Conservation (phyloP, 345 rosid genomes). For the Salix udensis region DNA sequence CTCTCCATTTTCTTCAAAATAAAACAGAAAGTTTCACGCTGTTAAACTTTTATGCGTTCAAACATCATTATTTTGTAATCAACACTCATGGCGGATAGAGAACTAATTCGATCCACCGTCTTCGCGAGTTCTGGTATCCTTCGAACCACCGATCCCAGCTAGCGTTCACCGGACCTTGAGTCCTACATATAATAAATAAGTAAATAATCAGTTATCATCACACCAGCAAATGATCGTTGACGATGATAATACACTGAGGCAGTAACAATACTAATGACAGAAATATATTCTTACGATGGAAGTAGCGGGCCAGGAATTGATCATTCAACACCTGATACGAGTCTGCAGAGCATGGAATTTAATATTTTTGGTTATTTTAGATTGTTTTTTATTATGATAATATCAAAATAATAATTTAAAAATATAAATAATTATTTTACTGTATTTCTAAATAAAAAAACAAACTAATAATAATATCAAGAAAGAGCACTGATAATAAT, state of each 20-base stretch:
- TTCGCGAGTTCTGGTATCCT: slow-evolving; percentile 28
- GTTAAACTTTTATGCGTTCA: not conserved
- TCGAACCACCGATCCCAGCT: slow-evolving; percentile 49
- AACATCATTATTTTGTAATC: not conserved
- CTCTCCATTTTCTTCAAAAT: not conserved
- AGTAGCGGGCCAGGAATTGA: slow-evolving; percentile 42
- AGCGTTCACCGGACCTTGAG: slow-evolving; percentile 24
- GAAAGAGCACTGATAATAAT: too few species aligned
- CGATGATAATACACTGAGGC: not conserved
- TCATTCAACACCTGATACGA: slow-evolving; percentile 33
- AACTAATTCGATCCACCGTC: slow-evolving; percentile 35
- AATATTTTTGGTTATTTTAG: too few species aligned
- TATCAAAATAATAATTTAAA: too few species aligned
- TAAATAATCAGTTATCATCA: not conserved
- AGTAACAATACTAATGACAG: not conserved
- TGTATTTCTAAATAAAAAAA: too few species aligned
- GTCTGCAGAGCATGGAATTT: slow-evolving; percentile 9
- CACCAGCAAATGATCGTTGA: not conserved
- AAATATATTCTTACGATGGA: slow-evolving; percentile 29
- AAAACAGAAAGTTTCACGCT: not conserved
- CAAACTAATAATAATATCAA: too few species aligned
- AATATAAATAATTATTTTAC: too few species aligned
- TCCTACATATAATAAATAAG: slow-evolving; percentile 14
- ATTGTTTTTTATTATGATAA: too few species aligned
- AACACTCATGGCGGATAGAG: too few species aligned